phyloP scores from a whole-genome alignment of 176 grass and related monocot genomes.

The maize (Zea mays) region Zm-B73-REFERENCE-NAM-5.0 NC_050098.1:202898001-202898500 shows the following conservation, averaged over 20 bases:
- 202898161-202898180: slow-evolving; percentile 83
- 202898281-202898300: neutral
- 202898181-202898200: slow-evolving; percentile 63
- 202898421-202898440: slow-evolving; percentile 27
- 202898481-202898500: neutral
- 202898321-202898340: slow-evolving; percentile 68
- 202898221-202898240: neutral
- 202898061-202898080: slow-evolving; percentile 95
- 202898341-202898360: slow-evolving; percentile 21
- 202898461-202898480: neutral
- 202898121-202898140: slow-evolving; percentile 89
- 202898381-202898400: slow-evolving; percentile 10
- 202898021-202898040: slow-evolving; percentile 93
- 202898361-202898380: slow-evolving; percentile 22
- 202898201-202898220: slow-evolving; percentile 38
- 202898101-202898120: slow-evolving; percentile 63
- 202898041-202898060: slow-evolving; percentile 96
- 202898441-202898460: slow-evolving; percentile 31
- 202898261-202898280: slow-evolving; percentile 44
- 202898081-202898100: slow-evolving; percentile 87
- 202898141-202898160: slow-evolving; percentile 89
- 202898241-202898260: slow-evolving; percentile 25
- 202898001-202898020: slow-evolving; percentile 63
- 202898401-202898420: neutral
- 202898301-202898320: slow-evolving; percentile 39